A percentile compares a stretch with the other conserved stretches of the same genome.
Conservation (phyloP, 1,284 basidiomycete genomes). For the Puccinia horiana region DNA sequence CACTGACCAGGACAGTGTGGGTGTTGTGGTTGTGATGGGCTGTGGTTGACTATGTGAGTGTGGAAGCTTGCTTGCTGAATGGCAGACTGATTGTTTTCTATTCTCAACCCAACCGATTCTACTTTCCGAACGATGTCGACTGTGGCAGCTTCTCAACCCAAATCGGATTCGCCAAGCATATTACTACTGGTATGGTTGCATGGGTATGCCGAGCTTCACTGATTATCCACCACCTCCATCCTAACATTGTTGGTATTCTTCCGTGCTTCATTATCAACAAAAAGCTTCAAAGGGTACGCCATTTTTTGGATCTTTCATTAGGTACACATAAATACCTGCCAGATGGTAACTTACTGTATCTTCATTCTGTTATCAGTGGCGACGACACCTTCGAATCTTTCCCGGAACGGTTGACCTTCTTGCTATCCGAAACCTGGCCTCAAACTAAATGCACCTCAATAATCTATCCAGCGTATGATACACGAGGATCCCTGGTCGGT, state of each 20-base stretch:
- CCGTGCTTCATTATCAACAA: too few relatives aligned
- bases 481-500: slow-evolving; percentile 40
- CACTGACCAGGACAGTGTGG: too few relatives aligned
- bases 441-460: slow-evolving; percentile 29
- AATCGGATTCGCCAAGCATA: not conserved
- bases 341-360: not conserved
- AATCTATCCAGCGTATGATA: slow-evolving; percentile 46
- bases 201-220: not conserved
- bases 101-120: not conserved
- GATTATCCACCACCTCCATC: not conserved
- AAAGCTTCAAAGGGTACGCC: slow-evolving; percentile 12
- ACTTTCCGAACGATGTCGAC: not conserved
- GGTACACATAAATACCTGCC: not conserved
- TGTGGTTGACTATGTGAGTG: too few relatives aligned
- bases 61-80: too few relatives aligned
- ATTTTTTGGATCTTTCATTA: not conserved
- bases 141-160: not conserved
- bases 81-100: not conserved
- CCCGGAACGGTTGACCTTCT: slow-evolving; percentile 29
- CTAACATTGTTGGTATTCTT: not conserved
- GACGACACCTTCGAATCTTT: slow-evolving; percentile 46
- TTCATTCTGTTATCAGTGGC: not conserved
- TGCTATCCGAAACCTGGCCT: slow-evolving; percentile 39
- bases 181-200: slow-evolving; percentile 2
- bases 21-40: too few relatives aligned